Evolutionary conservation across 495 filamentous ascomycete genomes (phyloP).

Genomic region (Penicillium chermesinum): DNA sequence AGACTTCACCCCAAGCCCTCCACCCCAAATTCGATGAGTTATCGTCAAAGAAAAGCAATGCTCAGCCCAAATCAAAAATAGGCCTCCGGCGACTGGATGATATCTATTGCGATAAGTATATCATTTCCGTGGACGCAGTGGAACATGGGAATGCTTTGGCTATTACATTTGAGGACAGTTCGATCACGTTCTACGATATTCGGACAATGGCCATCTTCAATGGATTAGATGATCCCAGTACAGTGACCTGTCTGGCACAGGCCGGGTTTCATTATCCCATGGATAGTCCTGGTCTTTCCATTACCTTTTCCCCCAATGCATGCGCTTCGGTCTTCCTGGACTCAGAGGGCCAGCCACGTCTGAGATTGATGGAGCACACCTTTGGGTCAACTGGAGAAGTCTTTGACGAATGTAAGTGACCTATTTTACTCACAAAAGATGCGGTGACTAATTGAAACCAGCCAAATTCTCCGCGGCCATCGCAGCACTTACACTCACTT

Average conservation of each 20-base stretch:
- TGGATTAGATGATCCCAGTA: conserved; percentile 54
- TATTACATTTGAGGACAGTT: conserved; percentile 69
- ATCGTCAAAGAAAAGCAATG: conserved; percentile 55
- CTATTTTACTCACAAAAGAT: neutral
- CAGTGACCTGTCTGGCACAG: conserved; percentile 63
- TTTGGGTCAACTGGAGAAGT: conserved; percentile 35
- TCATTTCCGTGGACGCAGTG: conserved; percentile 61
- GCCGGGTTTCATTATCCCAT: conserved; percentile 63
- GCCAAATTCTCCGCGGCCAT: conserved; percentile 51
- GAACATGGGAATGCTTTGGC: conserved; percentile 64
- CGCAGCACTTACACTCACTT: conserved; percentile 56
- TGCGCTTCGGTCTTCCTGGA: conserved; percentile 62
- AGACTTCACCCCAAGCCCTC: conserved; percentile 51
- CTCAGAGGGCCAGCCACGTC: conserved; percentile 58
- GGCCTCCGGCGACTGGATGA: conserved; percentile 63
- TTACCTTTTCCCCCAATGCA: conserved; percentile 69
- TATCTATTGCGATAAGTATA: conserved; percentile 56
- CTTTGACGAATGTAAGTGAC: conserved; percentile 38
- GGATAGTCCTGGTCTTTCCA: conserved; percentile 50
- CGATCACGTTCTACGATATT: conserved; percentile 70
- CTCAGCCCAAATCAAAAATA: conserved; percentile 49
- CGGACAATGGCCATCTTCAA: conserved; percentile 61
- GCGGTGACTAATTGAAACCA: conserved; percentile 16
- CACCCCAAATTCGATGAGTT: conserved; percentile 74
- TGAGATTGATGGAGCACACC: conserved; percentile 55